Base-by-base conservation (phyloP, 345 rosid genomes). In the Laguncularia racemosa region DNA sequence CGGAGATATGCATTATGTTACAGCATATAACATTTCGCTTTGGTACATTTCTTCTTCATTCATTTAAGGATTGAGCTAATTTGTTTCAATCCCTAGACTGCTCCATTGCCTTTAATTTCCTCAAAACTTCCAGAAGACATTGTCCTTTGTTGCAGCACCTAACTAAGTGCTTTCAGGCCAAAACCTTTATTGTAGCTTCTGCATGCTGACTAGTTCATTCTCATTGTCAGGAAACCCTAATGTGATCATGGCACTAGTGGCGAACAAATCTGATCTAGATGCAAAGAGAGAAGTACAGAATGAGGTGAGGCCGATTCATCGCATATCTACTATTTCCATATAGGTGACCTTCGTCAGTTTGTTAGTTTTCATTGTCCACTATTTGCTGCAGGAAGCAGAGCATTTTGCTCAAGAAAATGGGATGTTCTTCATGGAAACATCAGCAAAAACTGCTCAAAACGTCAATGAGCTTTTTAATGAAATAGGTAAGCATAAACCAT, bases 401-500 rank as follows among this genome's bases (percentile, higher is more conserved):
- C 85, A 73, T 9, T 79, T 72, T 62, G 87, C 95, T 43, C 74
- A 74, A 65, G 85, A 81, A 59, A 79, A 73, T 64, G 78, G 82
- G 18, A 72, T 84, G 85, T 50, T 67, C 50, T 86, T 79, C 69
- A 72, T 69, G 26, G 90, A 86, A 69, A 78, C 95, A 47, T 86
- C 95, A 1, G 90, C 95, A 14, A 84, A 84, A 71, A 73, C 81
- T 15, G 82, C 87, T 13, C 80, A 79, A 48, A 81, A 81, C 53
- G 81, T 78, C 51, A 81, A 84, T n/a, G 88, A 86, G 67, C 90
- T 86, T 47, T 83, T 83, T 67, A 72, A 74, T 46, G 88, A 86
- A 61, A 83, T 83, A 71, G 88, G 95, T 86, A 77, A 72, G 13
- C 10, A 33, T 33, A 33, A 33, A 9, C 40, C 40, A 33, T 7